phyloP scores from a whole-genome alignment of 495 filamentous ascomycete genomes.

The Podospora pseudocomata region DNA sequence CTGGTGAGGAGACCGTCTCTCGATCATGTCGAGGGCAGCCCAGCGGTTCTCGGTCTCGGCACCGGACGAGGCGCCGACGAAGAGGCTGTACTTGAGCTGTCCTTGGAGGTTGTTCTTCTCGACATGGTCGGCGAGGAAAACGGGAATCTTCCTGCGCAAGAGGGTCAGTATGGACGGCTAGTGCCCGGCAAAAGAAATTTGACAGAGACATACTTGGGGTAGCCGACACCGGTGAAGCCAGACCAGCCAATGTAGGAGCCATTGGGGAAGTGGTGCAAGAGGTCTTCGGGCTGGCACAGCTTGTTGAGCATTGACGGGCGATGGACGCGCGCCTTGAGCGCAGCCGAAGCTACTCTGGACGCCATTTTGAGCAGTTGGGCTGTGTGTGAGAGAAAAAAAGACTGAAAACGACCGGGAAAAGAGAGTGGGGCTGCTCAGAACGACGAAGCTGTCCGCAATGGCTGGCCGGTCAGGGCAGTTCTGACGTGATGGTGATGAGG shows the following conservation, averaged over 20 bases:
- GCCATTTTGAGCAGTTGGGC: conserved; percentile 31
- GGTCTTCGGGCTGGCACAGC: conserved; percentile 72
- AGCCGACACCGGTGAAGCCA: conserved; percentile 88
- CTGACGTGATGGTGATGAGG: background rate
- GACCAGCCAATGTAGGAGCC: conserved; percentile 83
- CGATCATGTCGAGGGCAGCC: conserved; percentile 84
- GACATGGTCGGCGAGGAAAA: conserved; percentile 81
- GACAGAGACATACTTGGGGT: conserved; percentile 66
- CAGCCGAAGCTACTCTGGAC: conserved; percentile 59
- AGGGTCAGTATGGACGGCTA: conserved; percentile 10
- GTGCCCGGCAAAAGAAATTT: background rate
- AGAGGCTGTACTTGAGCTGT: conserved; percentile 77
- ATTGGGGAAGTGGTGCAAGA: conserved; percentile 77
- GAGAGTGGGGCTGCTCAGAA: conserved; percentile 6
- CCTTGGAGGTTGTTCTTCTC: conserved; percentile 85
- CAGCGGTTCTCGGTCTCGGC: conserved; percentile 91
- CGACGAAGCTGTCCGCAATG: background rate
- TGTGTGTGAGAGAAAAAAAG: background rate
- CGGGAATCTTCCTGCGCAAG: conserved; percentile 67
- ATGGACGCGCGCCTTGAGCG: conserved; percentile 68
- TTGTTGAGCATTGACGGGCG: conserved; percentile 77
- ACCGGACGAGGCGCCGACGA: conserved; percentile 84
- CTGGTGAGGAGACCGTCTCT: conserved; percentile 79
- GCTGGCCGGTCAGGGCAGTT: background rate
- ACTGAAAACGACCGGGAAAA: background rate